Evolutionary conservation across 73 alveolate species (phyloP).

Genomic region (Stentor coeruleus): DNA sequence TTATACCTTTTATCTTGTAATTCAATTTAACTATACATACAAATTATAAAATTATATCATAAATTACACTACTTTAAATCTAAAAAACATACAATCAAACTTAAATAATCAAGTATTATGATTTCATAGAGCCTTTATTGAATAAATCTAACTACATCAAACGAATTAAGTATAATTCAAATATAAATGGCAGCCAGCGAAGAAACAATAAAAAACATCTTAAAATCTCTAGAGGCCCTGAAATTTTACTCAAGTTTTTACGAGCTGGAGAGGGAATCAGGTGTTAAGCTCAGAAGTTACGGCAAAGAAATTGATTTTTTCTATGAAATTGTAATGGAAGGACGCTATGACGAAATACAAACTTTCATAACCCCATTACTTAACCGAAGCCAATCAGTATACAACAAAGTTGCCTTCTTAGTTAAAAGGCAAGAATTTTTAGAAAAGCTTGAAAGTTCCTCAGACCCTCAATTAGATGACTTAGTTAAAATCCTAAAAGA

Average conservation of each 20-base stretch:
- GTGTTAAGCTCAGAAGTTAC: conserved; percentile 55
- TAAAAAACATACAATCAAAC: too few relatives aligned
- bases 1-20: too few relatives aligned
- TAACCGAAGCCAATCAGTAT: conserved; percentile 56
- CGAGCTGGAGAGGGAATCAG: conserved; percentile 77
- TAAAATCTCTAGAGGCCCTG: background rate
- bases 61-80: too few relatives aligned
- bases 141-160: too few relatives aligned
- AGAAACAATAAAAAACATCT: background rate
- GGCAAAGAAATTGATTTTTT: conserved; percentile 82
- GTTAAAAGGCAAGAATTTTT: conserved; percentile 83
- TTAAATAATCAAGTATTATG: too few relatives aligned
- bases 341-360: conserved; percentile 84
- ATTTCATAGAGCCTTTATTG: too few relatives aligned
- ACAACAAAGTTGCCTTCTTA: conserved; percentile 62
- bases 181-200: too few relatives aligned
- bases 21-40: too few relatives aligned
- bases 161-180: too few relatives aligned
- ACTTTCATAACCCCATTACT: conserved; percentile 72
- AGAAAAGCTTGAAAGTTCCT: conserved; percentile 53
- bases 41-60: too few relatives aligned
- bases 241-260: background rate
- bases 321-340: conserved; percentile 73
- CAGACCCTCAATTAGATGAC: conserved; percentile 43
- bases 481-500: conserved; percentile 52